Conservation (phyloP, 768 basidiomycete genomes). For the Boletus insuetus region DNA sequence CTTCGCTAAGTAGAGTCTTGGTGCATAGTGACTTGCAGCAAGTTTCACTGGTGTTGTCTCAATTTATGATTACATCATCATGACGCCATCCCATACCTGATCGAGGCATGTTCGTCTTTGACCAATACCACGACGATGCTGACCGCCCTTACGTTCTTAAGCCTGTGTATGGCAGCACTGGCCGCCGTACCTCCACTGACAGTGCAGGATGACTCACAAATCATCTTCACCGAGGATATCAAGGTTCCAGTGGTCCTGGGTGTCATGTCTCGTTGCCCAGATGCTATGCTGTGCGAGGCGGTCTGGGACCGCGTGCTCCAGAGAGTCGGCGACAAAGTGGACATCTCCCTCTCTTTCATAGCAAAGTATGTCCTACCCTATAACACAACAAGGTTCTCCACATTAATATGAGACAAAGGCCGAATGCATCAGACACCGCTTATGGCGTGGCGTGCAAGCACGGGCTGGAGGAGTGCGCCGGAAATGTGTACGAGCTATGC, state of each 20-base stretch:
- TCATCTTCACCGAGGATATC: conserved; percentile 15
- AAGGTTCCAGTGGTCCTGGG: conserved; percentile 54
- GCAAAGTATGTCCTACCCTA: conserved; percentile 53
- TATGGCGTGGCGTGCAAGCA: conserved; percentile 85
- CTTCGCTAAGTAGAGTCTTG: background rate
- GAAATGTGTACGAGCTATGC: conserved; percentile 89
- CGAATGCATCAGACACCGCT: conserved; percentile 59
- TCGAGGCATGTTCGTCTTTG: background rate
- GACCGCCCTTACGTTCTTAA: conserved; percentile 15
- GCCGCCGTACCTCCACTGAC: conserved; percentile 16
- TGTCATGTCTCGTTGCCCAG: conserved; percentile 76
- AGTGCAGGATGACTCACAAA: conserved; percentile 21
- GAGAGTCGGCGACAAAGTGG: conserved; percentile 59
- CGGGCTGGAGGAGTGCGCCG: conserved; percentile 77
- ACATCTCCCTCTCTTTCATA: conserved; percentile 70
- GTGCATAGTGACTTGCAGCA: background rate
- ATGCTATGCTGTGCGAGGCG: conserved; percentile 78
- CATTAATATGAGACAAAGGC: conserved; percentile 37
- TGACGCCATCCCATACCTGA: conserved; percentile 21
- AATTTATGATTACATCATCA: conserved; percentile 24
- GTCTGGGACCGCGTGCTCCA: conserved; percentile 71
- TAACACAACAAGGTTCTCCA: background rate
- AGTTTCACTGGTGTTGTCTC: background rate
- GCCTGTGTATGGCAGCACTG: conserved; percentile 9
- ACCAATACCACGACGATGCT: conserved; percentile 24